These are phyloP conservation scores for Colletotrichum truncatum DNA, from an alignment of 2,329 filamentous ascomycete species.

Conservation along the genomic window DNA sequence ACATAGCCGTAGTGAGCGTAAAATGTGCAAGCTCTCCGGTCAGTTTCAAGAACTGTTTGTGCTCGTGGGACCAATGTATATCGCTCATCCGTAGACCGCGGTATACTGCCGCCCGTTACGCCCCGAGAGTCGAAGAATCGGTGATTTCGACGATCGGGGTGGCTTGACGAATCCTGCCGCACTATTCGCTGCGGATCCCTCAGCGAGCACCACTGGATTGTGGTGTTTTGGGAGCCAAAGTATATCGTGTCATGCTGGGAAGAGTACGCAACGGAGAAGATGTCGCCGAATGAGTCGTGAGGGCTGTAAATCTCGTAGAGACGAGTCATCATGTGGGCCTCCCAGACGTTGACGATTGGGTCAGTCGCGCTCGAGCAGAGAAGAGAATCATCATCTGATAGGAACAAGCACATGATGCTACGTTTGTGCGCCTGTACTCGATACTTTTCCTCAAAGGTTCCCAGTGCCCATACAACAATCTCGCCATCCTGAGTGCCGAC, in stretches of 20 bases:
- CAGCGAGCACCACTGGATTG: conserved; percentile 90
- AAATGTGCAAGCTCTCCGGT: conserved; percentile 81
- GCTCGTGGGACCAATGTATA: conserved; percentile 63
- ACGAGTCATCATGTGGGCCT: conserved; percentile 76
- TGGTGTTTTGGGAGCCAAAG: conserved; percentile 92
- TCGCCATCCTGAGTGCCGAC: conserved; percentile 94
- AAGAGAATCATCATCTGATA: conserved; percentile 78
- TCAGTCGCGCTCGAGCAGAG: conserved; percentile 95
- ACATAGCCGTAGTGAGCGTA: conserved; percentile 96
- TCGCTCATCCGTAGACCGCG: conserved; percentile 71
- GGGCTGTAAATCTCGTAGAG: conserved; percentile 92
- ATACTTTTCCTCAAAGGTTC: conserved; percentile 82
- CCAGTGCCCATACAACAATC: conserved; percentile 90
- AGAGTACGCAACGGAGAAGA: conserved; percentile 95
- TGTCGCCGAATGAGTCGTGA: conserved; percentile 93
- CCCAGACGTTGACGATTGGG: conserved; percentile 95
- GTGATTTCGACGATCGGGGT: conserved; percentile 81
- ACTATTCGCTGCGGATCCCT: conserved; percentile 69
- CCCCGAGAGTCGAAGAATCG: conserved; percentile 93
- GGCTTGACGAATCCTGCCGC: conserved; percentile 70
- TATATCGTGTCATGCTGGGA: conserved; percentile 82
- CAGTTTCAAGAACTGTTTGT: conserved; percentile 77
- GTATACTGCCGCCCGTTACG: conserved; percentile 82
- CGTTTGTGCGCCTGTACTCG: conserved; percentile 90
- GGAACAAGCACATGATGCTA: conserved; percentile 85